Percentiles rank a stretch among this genome's conserved stretches.
Conservation (phyloP, 495 filamentous ascomycete genomes). For the Astrothelium subdiscretum region DNA sequence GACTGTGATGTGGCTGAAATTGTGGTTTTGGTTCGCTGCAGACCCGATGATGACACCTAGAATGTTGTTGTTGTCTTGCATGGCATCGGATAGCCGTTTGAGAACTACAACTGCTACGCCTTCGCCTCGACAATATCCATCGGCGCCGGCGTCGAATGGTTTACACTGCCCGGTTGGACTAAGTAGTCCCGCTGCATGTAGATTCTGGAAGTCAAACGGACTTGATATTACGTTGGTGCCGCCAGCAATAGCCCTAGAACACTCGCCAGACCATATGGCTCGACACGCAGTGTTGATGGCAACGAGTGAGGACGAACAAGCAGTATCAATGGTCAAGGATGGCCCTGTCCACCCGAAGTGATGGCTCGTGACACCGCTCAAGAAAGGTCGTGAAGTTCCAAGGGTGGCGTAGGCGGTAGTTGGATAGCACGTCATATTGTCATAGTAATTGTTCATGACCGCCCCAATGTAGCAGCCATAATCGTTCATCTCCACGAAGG, state of each 20-base stretch:
- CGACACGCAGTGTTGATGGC: conserved; percentile 28
- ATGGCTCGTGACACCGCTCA: conserved; percentile 23
- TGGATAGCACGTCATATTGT: conserved; percentile 11
- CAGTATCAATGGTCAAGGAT: conserved; percentile 17
- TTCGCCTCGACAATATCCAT: conserved; percentile 32
- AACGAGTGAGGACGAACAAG: conserved; percentile 26
- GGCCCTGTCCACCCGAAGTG: conserved; percentile 1
- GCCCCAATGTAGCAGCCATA: conserved; percentile 1
- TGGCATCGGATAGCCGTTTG: conserved; percentile 25
- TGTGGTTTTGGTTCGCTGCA: conserved; percentile 24
- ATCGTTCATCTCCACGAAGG: neutral
- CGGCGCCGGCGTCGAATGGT: conserved; percentile 28
- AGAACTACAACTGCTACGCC: conserved; percentile 24
- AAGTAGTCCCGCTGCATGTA: conserved; percentile 19
- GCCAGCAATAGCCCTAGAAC: conserved; percentile 29
- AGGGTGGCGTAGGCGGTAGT: conserved; percentile 15
- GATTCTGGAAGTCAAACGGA: conserved; percentile 16
- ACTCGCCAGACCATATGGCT: conserved; percentile 25
- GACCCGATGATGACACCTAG: conserved; percentile 18
- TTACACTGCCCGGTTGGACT: conserved; percentile 31
- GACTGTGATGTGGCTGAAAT: neutral
- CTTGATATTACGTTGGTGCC: conserved; percentile 29
- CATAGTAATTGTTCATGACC: conserved; percentile 17
- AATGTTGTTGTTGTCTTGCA: conserved; percentile 23
- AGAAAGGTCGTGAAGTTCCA: conserved; percentile 18